A percentile compares a stretch with the other conserved stretches of the same genome.
These are phyloP conservation scores for Cornus suecica DNA, from an alignment of 148 eudicot genomes.

Conservation along the genomic window DNA sequence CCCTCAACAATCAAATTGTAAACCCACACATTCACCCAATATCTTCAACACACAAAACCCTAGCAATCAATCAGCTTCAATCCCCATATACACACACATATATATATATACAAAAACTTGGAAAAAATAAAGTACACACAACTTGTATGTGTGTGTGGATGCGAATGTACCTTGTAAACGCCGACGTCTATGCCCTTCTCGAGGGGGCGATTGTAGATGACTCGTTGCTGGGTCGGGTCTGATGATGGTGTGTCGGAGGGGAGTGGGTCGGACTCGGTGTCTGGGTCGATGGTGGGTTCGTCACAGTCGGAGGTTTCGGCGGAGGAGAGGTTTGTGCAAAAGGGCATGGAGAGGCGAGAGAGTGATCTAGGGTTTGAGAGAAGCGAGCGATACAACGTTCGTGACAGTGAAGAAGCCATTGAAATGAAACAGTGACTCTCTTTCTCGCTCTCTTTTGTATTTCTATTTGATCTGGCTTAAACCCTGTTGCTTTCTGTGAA, in stretches of 20 bases:
- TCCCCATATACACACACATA: too few species aligned
- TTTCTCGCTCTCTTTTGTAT: not conserved
- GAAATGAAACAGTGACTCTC: not conserved
- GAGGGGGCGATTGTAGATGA: conserved; percentile 25
- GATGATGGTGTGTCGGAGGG: conserved; percentile 14
- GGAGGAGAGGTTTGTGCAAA: conserved; percentile 34
- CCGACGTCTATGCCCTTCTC: conserved; percentile 72
- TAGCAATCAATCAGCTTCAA: not conserved
- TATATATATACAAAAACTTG: not conserved
- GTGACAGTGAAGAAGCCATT: conserved; percentile 46
- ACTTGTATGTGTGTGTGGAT: not conserved
- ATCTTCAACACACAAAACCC: conserved; percentile 42
- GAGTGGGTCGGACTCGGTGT: conserved; percentile 19
- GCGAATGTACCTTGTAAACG: conserved; percentile 52
- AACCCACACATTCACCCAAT: conserved; percentile 19
- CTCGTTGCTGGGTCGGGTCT: conserved; percentile 11
- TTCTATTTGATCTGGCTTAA: not conserved
- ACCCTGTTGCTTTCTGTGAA: conserved; percentile 8
- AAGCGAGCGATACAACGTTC: conserved; percentile 29
- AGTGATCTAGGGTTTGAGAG: conserved; percentile 2
- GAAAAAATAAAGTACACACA: not conserved
- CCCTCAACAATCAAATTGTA: not conserved
- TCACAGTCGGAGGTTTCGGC: conserved; percentile 32
- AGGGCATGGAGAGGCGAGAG: conserved; percentile 12
- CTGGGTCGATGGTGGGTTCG: conserved; percentile 26